Conservation (phyloP, 2,329 filamentous ascomycete genomes). For the Drechslerella stenobrocha region DNA sequence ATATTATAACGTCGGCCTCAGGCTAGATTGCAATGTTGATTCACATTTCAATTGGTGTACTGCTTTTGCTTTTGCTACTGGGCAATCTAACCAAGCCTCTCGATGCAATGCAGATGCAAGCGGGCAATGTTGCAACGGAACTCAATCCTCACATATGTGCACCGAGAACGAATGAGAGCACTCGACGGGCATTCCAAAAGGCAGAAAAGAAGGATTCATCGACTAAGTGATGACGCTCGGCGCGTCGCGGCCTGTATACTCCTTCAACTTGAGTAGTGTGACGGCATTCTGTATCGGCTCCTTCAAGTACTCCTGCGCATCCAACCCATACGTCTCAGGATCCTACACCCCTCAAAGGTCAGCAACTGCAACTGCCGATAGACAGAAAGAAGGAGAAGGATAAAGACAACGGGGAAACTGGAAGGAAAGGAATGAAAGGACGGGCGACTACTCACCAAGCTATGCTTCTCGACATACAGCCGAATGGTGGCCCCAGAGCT, state of each 20-base stretch:
- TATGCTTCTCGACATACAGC: constrained; percentile 96
- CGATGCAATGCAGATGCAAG: too few species aligned
- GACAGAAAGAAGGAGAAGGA: background rate
- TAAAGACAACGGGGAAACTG: background rate
- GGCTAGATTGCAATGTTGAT: too few species aligned
- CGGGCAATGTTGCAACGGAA: too few species aligned
- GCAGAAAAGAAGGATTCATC: constrained; percentile 53
- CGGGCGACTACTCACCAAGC: constrained; percentile 57
- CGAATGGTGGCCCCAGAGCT: constrained; percentile 95
- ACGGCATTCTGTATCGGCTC: constrained; percentile 85
- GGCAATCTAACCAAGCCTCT: too few species aligned
- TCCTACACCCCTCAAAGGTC: constrained; percentile 60
- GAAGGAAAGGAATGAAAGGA: constrained; percentile 3
- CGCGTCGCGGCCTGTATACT: constrained; percentile 87
- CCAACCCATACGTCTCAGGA: constrained; percentile 72
- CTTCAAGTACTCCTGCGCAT: constrained; percentile 92
- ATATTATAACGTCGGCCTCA: too few species aligned
- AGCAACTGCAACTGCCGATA: constrained; percentile 5
- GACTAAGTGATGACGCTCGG: constrained; percentile 91
- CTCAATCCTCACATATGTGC: background rate
- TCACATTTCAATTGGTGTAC: too few species aligned
- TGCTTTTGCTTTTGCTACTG: too few species aligned
- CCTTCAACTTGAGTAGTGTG: constrained; percentile 85
- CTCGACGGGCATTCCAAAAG: too few species aligned
- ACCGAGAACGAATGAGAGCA: constrained; percentile 52